Conservation (phyloP, 768 basidiomycete species). For the Trichaptum fuscoviolaceum region DNA sequence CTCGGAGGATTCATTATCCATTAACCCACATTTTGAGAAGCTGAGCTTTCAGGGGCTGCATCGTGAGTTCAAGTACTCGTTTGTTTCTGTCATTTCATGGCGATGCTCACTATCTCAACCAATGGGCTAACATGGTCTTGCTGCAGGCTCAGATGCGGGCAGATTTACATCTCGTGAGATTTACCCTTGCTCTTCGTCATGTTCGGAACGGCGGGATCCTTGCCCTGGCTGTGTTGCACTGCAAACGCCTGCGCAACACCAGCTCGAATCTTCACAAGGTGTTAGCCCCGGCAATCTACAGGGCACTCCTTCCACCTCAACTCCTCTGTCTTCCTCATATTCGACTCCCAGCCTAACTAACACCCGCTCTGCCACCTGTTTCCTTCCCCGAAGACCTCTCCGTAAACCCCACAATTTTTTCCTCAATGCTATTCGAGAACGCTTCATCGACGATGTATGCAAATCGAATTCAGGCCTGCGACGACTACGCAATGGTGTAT, state of each 20-base stretch:
- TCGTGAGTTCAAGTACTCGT: constrained; percentile 4
- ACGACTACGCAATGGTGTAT: not conserved
- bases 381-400: constrained; percentile 43
- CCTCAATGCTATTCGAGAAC: constrained; percentile 28
- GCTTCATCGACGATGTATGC: not conserved
- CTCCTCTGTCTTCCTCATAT: constrained; percentile 10
- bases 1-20: not conserved
- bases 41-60: constrained; percentile 8
- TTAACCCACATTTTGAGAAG: not conserved
- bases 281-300: not conserved
- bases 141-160: constrained; percentile 36
- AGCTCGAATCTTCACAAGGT: constrained; percentile 7
- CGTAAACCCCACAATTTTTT: constrained; percentile 41
- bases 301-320: constrained; percentile 1
- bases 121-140: constrained; percentile 8
- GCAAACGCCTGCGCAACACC: no score
- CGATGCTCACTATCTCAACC: constrained; percentile 3
- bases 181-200: constrained; percentile 49
- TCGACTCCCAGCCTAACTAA: constrained; percentile 16
- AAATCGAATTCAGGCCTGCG: not conserved
- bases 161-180: constrained; percentile 44
- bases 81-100: constrained; percentile 8
- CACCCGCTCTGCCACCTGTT: constrained; percentile 26
- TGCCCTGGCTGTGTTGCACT: constrained; percentile 33
- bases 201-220: constrained; percentile 33